These are phyloP conservation scores for Cladosporium sp. DNA, from an alignment of 2,329 filamentous ascomycete genomes.

Conservation along the genomic window DNA sequence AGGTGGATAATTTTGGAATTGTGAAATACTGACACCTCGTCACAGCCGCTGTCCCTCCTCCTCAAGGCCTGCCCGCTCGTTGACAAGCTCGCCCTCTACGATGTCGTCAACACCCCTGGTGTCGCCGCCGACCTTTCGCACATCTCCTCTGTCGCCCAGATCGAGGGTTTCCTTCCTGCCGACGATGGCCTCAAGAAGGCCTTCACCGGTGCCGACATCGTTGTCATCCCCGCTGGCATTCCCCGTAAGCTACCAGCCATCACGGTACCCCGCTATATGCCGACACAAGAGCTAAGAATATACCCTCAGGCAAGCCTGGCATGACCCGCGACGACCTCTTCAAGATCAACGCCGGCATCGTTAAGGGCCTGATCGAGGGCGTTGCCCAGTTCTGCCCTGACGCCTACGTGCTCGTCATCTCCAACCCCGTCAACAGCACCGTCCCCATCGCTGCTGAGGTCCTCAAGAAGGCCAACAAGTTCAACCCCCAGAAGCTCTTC, in stretches of 20 bases:
- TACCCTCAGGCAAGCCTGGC: conserved; percentile 77
- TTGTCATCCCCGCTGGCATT: conserved; percentile 96
- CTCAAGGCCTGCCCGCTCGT: conserved; percentile 85
- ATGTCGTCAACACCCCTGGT: conserved; percentile 98
- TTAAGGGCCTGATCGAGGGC: conserved; percentile 85
- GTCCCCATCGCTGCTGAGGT: conserved; percentile 97
- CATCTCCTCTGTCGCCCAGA: conserved; percentile 85
- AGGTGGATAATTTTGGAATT: background rate
- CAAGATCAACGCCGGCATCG: conserved; percentile 99
- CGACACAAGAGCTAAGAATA: conserved; percentile 13
- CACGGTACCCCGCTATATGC: background rate
- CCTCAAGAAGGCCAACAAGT: conserved; percentile 86
- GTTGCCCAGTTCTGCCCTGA: conserved; percentile 85
- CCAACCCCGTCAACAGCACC: conserved; percentile 98
- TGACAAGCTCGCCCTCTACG: conserved; percentile 91
- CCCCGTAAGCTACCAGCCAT: conserved; percentile 56
- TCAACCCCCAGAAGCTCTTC: conserved; percentile 92
- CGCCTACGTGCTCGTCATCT: conserved; percentile 93
- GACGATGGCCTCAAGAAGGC: conserved; percentile 79
- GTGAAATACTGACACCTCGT: background rate
- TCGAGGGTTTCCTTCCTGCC: conserved; percentile 79
- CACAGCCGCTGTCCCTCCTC: conserved; percentile 86
- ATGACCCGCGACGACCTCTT: conserved; percentile 99
- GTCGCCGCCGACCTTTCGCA: conserved; percentile 95
- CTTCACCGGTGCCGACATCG: conserved; percentile 87